These are phyloP conservation scores for Rhododendron ferrugineum DNA, from an alignment of 148 eudicot species.

Conservation along the genomic window DNA sequence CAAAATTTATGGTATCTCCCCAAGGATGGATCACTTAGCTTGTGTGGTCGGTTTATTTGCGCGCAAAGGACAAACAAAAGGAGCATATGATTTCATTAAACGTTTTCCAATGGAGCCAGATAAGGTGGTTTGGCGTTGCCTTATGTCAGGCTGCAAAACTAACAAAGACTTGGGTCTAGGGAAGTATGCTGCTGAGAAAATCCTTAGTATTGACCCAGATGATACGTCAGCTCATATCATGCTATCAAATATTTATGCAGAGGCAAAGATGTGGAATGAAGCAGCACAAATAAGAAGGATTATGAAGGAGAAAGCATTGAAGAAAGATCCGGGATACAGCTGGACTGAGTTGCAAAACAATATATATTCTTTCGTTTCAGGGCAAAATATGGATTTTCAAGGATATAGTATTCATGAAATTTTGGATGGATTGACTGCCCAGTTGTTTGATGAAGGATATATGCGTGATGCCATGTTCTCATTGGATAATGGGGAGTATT, in stretches of 20 bases:
- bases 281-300: slow-evolving; percentile 25
- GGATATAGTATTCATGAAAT: slow-evolving; percentile 9
- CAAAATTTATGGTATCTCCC: slow-evolving; percentile 20
- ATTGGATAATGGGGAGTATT: background rate
- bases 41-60: slow-evolving; percentile 32
- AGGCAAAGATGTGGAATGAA: slow-evolving; percentile 38
- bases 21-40: slow-evolving; percentile 36
- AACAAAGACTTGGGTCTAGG: slow-evolving; percentile 29
- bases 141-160: slow-evolving; percentile 36
- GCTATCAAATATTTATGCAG: slow-evolving; percentile 41
- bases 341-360: slow-evolving; percentile 31
- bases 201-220: slow-evolving; percentile 35
- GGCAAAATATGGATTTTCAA: slow-evolving; percentile 7
- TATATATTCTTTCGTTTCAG: slow-evolving; percentile 19
- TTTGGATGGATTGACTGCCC: slow-evolving; percentile 25
- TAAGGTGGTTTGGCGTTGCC: slow-evolving; percentile 46
- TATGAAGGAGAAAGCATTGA: slow-evolving; percentile 28
- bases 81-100: slow-evolving; percentile 29
- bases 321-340: slow-evolving; percentile 39
- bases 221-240: slow-evolving; percentile 34
- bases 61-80: slow-evolving; percentile 25
- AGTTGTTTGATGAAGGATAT: slow-evolving; percentile 25
- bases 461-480: slow-evolving; percentile 14
- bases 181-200: slow-evolving; percentile 34
- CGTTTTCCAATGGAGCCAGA: slow-evolving; percentile 16